Evolutionary conservation across 495 filamentous ascomycete genomes (phyloP), one percentile per base, ranked within the genome.

Genomic region (Hypoxylon perforatum): DNA sequence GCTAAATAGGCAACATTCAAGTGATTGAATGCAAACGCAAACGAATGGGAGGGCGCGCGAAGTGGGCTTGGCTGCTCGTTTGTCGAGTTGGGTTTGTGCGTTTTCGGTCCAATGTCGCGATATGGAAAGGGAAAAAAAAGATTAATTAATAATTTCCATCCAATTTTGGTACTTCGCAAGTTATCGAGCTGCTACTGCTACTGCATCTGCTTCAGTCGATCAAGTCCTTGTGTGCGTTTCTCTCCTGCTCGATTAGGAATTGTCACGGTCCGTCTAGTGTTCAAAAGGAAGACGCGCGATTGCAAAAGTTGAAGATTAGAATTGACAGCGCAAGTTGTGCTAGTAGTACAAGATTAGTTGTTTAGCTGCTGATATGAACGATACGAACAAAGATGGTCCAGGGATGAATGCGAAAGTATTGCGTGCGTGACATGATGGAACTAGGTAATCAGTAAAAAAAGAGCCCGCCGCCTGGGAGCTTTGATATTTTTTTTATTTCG

Each of bases 391-490:
- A 69, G 66, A 64, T 46, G 56, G 39, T 62, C 52, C 52, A 69
- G 66, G 66, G 66, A 69, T 69, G 61, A 69, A 65, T 65, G 65
- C 64, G 64, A 63, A 63, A 68, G 58, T 47, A 58, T 58, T 41
- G 15, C 15, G 38, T 33, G 51, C 57, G 64, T 67, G 63, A 61
- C 57, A 66, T 53, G 57, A 61, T 67, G 52, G 58, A 67, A 63
- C 58, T 14, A n/a, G n/a, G n/a, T n/a, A 41, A 58, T 57, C 58
- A 53, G 49, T 55, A 22, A 45, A 39, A 53, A 41, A 49, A 23
- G 17, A 39, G 49, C 33, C n/a, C n/a, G n/a, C n/a, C n/a, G n/a
- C n/a, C 23, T 28, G 7, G 23, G 36, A 63, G 50, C 56, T 67
- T 62, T 33, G 57, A 56, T 50, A 39, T 45, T 61, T 61, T 61